Conservation (phyloP, 1,284 basidiomycete species). For the Naganishia albida region DNA sequence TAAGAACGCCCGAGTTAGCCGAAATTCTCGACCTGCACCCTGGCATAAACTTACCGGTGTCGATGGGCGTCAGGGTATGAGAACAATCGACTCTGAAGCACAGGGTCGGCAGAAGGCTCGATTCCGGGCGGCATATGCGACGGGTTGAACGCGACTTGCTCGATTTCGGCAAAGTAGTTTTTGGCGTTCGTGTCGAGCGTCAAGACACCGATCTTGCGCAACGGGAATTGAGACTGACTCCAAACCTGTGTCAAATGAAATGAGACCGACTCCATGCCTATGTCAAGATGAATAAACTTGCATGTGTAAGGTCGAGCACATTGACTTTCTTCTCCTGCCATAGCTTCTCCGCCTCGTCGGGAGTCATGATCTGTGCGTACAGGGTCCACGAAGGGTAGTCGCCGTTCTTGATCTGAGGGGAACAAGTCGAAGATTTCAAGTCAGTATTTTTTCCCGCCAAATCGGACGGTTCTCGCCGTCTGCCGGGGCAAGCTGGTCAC, state of each 20-base stretch:
- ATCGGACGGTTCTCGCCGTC: no score
- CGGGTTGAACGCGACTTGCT: constrained; percentile 67
- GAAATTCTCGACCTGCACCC: no score
- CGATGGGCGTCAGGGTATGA: constrained; percentile 94
- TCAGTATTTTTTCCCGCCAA: neutral
- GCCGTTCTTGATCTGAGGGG: constrained; percentile 67
- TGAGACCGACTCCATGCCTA: constrained; percentile 56
- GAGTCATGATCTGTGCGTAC: constrained; percentile 76
- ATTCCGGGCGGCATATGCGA: constrained; percentile 82
- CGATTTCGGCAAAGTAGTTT: constrained; percentile 66
- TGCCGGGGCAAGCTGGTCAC: neutral
- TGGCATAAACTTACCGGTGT: constrained; percentile 62
- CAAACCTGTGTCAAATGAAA: constrained; percentile 90
- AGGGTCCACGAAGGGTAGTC: constrained; percentile 71
- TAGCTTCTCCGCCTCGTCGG: constrained; percentile 84
- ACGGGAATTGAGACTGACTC: constrained; percentile 81
- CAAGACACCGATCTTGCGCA: constrained; percentile 79
- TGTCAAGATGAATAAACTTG: neutral
- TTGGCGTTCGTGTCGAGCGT: constrained; percentile 81
- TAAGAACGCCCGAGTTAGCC: no score
- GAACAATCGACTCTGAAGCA: constrained; percentile 89
- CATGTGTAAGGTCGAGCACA: constrained; percentile 34
- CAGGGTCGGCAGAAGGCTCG: constrained; percentile 84
- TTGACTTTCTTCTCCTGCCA: constrained; percentile 56
- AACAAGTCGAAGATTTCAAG: neutral